phyloP scores from a whole-genome alignment of 306 rosid genomes.

The Cicer cuneatum region DNA sequence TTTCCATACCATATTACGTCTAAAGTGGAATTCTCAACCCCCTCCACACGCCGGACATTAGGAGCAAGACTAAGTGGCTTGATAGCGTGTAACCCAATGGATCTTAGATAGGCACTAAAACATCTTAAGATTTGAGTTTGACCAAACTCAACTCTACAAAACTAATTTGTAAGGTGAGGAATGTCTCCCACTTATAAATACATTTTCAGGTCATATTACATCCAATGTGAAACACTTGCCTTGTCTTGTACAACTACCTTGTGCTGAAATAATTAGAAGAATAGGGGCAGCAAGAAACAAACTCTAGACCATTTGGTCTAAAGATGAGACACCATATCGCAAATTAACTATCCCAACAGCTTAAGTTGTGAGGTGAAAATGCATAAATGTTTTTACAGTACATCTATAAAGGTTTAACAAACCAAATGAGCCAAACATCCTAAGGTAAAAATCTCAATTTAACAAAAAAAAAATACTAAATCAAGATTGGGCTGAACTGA shows the following conservation, averaged over 20 bases:
- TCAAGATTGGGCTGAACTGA: conserved; percentile 3
- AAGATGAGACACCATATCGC: neutral
- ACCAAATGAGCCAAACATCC: conserved; percentile 17
- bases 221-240: no score
- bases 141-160: no score
- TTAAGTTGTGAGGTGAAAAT: neutral
- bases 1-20: no score
- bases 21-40: no score
- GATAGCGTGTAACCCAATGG: no score
- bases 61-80: no score
- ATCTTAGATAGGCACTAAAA: no score
- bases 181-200: no score
- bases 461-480: neutral
- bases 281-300: neutral
- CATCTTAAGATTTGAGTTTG: no score
- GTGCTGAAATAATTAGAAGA: neutral
- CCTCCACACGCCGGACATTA: no score
- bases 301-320: neutral
- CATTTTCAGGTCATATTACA: no score
- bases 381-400: neutral
- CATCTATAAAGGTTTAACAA: neutral
- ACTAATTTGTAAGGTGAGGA: no score
- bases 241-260: neutral
- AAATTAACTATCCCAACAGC: conserved; percentile 1
- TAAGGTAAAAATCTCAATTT: neutral